phyloP scores from a whole-genome alignment of 345 rosid genomes.

The Eucalyptus regnans region DNA sequence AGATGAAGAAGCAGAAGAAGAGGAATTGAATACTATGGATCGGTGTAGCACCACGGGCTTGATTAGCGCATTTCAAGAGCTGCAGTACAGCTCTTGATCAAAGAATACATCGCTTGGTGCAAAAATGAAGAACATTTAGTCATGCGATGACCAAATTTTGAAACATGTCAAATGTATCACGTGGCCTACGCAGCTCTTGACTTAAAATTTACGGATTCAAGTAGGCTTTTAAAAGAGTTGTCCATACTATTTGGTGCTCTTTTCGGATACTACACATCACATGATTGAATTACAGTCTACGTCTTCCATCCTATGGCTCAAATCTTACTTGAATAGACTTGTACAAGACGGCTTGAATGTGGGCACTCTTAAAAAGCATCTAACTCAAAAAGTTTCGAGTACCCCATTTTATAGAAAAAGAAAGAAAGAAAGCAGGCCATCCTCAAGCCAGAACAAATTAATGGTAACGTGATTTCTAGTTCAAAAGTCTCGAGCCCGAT shows the following conservation, averaged over 20 bases:
- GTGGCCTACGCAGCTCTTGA: not conserved
- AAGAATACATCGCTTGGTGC: not conserved
- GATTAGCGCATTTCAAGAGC: not conserved
- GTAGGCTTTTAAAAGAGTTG: not conserved
- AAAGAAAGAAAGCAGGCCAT: not conserved
- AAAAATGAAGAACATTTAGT: not conserved
- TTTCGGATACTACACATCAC: not conserved
- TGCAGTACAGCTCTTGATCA: not conserved
- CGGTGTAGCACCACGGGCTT: not conserved
- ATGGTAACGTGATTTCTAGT: not conserved
- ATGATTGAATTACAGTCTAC: not conserved
- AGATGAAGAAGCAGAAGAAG: not conserved
- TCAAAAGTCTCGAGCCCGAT: not conserved
- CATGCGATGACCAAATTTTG: not conserved
- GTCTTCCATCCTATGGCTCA: not conserved
- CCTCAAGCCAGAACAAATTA: not conserved
- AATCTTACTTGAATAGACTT: not conserved
- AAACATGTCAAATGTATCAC: fast-evolving
- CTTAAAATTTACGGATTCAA: fast-evolving
- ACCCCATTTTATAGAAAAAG: not conserved
- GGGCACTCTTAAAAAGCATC: not conserved
- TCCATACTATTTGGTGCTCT: not conserved
- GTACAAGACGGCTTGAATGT: not conserved
- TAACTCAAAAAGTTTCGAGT: not conserved
- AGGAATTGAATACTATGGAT: not conserved